These are phyloP conservation scores for Podospora pseudocomata DNA, from an alignment of 495 filamentous ascomycete species.

Conservation along the genomic window DNA sequence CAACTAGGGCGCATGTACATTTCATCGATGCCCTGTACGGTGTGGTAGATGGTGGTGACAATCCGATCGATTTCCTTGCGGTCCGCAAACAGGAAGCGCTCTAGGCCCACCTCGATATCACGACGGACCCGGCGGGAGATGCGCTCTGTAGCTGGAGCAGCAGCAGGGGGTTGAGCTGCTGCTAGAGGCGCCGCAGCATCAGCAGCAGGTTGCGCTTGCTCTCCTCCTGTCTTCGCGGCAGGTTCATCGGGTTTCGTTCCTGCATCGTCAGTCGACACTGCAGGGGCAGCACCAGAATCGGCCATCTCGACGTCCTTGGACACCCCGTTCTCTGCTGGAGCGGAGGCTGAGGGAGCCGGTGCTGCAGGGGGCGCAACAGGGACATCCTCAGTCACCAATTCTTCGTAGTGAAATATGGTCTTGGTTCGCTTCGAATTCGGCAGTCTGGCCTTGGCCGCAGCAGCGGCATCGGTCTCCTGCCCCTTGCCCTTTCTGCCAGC, in stretches of 20 bases:
- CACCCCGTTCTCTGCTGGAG: not conserved
- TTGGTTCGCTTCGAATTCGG: constrained; percentile 78
- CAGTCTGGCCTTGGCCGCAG: constrained; percentile 53
- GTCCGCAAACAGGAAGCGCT: constrained; percentile 79
- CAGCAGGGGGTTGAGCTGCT: not conserved
- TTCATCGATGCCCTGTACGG: constrained; percentile 73
- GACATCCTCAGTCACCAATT: constrained; percentile 63
- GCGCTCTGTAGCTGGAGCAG: constrained; percentile 28
- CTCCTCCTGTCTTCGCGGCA: not conserved
- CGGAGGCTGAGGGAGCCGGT: constrained; percentile 15
- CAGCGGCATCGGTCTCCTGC: constrained; percentile 53
- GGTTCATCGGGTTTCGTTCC: constrained; percentile 13
- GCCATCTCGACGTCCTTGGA: constrained; percentile 25
- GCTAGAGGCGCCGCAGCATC: constrained; percentile 11
- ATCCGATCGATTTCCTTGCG: constrained; percentile 72
- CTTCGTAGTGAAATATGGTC: constrained; percentile 79
- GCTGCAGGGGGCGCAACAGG: constrained; percentile 29
- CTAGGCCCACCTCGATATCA: constrained; percentile 81
- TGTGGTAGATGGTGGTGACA: constrained; percentile 74
- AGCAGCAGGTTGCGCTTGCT: constrained; percentile 12
- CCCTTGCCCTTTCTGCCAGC: constrained; percentile 45
- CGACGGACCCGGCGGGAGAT: constrained; percentile 50
- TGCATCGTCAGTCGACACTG: constrained; percentile 11
- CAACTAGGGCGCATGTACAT: constrained; percentile 74
- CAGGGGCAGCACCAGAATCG: constrained; percentile 10